phyloP scores from a whole-genome alignment of 1,139 yeast species.

The Magnusiomyces clavatus region DNA sequence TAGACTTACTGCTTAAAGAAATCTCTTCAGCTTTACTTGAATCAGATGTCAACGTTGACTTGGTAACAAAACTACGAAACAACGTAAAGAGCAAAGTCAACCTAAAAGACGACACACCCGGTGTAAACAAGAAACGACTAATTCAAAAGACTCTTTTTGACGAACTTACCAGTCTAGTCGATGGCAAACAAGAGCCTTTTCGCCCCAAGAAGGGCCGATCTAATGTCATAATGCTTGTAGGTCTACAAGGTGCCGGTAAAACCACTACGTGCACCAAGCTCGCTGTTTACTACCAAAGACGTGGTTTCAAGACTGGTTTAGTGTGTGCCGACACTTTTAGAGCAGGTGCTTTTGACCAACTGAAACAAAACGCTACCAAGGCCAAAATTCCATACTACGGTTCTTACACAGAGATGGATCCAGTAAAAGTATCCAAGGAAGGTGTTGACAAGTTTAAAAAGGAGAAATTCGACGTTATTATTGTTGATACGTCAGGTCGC shows the following conservation, averaged over 20 bases:
- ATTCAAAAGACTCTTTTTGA: slow-evolving; percentile 91
- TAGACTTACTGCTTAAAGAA: slow-evolving; percentile 71
- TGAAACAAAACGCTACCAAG: slow-evolving; percentile 94
- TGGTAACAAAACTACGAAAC: slow-evolving; percentile 71
- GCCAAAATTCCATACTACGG: slow-evolving; percentile 94
- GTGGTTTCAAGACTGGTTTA: slow-evolving; percentile 91
- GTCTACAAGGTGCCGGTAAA: slow-evolving; percentile 97
- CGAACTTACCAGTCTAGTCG: slow-evolving; percentile 81
- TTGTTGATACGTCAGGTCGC: slow-evolving; percentile 97
- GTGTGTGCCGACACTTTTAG: slow-evolving; percentile 99
- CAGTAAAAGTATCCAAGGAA: slow-evolving; percentile 81
- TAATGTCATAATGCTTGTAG: slow-evolving; percentile 91
- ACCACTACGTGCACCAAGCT: slow-evolving; percentile 95
- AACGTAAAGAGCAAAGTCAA: slow-evolving; percentile 56
- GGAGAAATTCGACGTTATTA: slow-evolving; percentile 86
- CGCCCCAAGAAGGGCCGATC: slow-evolving; percentile 76
- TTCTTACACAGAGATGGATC: slow-evolving; percentile 91
- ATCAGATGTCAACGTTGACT: slow-evolving; percentile 81
- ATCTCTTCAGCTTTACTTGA: slow-evolving; percentile 85
- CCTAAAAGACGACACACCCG: slow-evolving; percentile 44
- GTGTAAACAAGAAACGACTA: slow-evolving; percentile 58
- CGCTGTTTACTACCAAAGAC: slow-evolving; percentile 87
- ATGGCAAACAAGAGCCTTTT: slow-evolving; percentile 50
- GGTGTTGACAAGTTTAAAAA: slow-evolving; percentile 90
- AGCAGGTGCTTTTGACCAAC: slow-evolving; percentile 98